phyloP scores from a whole-genome alignment of 805 yeast genomes.

The Teunomyces aglyptinius region DNA sequence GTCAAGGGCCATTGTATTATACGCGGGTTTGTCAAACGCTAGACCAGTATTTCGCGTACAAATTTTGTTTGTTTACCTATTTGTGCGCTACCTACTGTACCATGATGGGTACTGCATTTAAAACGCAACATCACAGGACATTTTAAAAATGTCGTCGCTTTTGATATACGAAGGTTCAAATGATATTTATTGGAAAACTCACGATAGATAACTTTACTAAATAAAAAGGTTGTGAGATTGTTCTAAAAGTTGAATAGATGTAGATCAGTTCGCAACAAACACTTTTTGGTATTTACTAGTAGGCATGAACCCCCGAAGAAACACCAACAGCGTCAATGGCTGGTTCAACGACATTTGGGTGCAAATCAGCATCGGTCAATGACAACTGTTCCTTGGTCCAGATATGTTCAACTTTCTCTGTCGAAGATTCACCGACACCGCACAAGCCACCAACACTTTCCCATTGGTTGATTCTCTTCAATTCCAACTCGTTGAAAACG shows the following conservation, averaged over 20 bases:
- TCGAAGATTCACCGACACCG: slow-evolving; percentile 71
- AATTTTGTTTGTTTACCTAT: slow-evolving; percentile 1
- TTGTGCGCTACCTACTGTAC: background rate
- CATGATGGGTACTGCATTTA: slow-evolving; percentile 1
- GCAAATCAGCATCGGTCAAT: slow-evolving; percentile 61
- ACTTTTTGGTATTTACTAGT: no score
- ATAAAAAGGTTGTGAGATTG: background rate
- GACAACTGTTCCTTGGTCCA: slow-evolving; percentile 85
- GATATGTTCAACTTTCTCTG: slow-evolving; percentile 55
- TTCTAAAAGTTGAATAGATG: background rate
- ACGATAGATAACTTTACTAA: background rate
- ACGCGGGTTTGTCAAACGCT: background rate
- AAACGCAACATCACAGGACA: background rate
- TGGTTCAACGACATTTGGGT: slow-evolving; percentile 65
- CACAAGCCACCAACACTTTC: slow-evolving; percentile 79
- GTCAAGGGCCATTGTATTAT: slow-evolving; percentile 18
- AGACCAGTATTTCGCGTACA: no score
- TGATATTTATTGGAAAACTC: background rate
- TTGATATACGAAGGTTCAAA: background rate
- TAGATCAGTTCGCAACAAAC: background rate
- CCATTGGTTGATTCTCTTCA: slow-evolving; percentile 80
- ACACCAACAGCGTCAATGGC: slow-evolving; percentile 62
- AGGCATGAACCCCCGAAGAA: slow-evolving; percentile 58
- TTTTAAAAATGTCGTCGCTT: background rate
- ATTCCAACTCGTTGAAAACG: slow-evolving; percentile 70